phyloP scores from a whole-genome alignment of 2,329 filamentous ascomycete genomes.

The Zasmidium cellare region DNA sequence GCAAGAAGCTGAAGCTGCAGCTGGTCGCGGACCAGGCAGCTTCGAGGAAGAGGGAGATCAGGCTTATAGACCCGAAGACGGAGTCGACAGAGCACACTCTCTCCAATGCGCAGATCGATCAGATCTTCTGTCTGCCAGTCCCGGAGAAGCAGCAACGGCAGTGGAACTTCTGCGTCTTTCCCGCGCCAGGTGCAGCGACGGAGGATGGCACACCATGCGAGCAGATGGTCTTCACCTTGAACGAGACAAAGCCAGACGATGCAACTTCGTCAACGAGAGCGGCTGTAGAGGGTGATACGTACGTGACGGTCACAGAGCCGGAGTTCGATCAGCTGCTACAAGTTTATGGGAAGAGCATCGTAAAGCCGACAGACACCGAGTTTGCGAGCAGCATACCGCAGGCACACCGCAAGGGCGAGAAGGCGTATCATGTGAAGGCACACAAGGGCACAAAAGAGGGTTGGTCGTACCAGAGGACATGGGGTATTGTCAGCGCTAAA shows the following conservation, averaged over 20 bases:
- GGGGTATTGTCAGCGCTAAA: neutral
- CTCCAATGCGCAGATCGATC: conserved; percentile 53
- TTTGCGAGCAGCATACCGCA: conserved; percentile 62
- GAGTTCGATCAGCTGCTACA: conserved; percentile 52
- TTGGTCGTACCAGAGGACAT: conserved; percentile 29
- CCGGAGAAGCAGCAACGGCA: conserved; percentile 65
- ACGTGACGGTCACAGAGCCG: conserved; percentile 44
- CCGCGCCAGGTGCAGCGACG: conserved; percentile 49
- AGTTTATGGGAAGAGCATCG: conserved; percentile 47
- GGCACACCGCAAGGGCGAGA: conserved; percentile 62
- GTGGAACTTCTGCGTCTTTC: conserved; percentile 63
- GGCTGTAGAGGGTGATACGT: conserved; percentile 43
- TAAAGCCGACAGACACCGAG: conserved; percentile 56
- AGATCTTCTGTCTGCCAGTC: conserved; percentile 62
- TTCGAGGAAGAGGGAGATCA: conserved; percentile 24
- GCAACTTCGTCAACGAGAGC: conserved; percentile 40
- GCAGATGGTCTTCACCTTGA: conserved; percentile 61
- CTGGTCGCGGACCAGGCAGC: conserved; percentile 43
- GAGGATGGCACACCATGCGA: conserved; percentile 43
- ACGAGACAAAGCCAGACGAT: conserved; percentile 49
- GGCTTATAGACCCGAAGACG: conserved; percentile 29
- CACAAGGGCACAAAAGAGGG: conserved; percentile 67
- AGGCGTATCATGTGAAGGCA: conserved; percentile 64
- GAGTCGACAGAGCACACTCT: conserved; percentile 43
- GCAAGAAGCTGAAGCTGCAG: conserved; percentile 64